phyloP scores from a whole-genome alignment of 192 early-diverging fungal genomes.

The Thamnidium elegans region DNA sequence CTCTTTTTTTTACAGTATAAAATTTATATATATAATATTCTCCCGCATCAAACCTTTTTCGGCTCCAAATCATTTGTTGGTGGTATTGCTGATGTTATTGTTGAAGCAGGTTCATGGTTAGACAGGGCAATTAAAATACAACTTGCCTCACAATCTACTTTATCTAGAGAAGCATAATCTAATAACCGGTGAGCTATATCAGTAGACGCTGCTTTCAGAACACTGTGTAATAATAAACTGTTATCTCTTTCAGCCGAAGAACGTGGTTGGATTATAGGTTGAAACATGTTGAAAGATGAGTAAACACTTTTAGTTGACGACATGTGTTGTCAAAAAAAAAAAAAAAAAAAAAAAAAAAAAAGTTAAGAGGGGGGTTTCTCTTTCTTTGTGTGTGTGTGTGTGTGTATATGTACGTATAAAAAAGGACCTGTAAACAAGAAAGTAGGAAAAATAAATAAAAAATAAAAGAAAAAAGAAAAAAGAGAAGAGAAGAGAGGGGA shows the following conservation, averaged over 20 bases:
- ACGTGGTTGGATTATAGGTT: conserved; percentile 24
- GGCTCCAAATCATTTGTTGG: background rate
- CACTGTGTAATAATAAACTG: conserved; percentile 2
- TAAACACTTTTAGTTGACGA: too few relatives aligned
- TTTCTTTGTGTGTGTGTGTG: background rate
- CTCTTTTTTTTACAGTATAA: too few relatives aligned
- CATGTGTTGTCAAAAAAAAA: conserved; percentile 4
- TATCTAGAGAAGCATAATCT: conserved; percentile 31
- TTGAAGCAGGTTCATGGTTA: conserved; percentile 18
- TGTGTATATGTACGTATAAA: too few relatives aligned
- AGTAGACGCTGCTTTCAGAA: background rate
- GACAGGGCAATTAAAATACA: conserved; percentile 34
- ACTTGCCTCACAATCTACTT: conserved; percentile 34
- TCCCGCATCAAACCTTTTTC: conserved; percentile 17
- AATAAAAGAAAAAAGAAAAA: conserved; percentile 3
- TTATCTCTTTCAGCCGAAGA: conserved; percentile 31
- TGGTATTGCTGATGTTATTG: too few relatives aligned
- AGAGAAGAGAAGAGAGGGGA: background rate
- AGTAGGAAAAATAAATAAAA: background rate
- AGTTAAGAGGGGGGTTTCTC: background rate
- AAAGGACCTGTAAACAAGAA: background rate
- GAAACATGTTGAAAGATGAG: background rate
- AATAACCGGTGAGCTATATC: conserved; percentile 17
- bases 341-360: conserved; percentile 10
- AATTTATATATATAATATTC: background rate